phyloP scores from a whole-genome alignment of 2,329 filamentous ascomycete genomes.

The Diplodia sapinea region DNA sequence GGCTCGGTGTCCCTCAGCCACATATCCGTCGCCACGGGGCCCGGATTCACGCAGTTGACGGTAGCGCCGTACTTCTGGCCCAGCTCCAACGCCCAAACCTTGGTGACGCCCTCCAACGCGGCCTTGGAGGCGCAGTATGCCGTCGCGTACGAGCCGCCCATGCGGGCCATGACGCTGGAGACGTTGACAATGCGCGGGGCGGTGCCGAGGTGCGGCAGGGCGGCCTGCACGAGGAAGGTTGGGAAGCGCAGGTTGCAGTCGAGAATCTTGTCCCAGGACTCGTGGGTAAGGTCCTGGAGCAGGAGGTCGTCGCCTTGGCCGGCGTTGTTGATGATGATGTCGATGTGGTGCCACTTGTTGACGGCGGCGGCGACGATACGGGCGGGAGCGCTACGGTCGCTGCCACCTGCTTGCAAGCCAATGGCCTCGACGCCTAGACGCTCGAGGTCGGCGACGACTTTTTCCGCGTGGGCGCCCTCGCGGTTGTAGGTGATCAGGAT shows the following conservation, averaged over 20 bases:
- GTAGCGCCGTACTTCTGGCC: conserved; percentile 10
- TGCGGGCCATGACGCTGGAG: neutral
- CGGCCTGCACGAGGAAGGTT: conserved; percentile 1
- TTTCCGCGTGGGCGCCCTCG: neutral
- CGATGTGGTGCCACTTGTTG: conserved; percentile 30
- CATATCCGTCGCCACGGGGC: conserved; percentile 29
- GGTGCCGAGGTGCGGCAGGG: conserved; percentile 9
- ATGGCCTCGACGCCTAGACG: conserved; percentile 31
- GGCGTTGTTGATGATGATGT: conserved; percentile 31
- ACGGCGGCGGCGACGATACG: conserved; percentile 45
- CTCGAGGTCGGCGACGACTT: neutral
- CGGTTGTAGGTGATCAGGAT: neutral
- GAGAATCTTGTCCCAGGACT: neutral
- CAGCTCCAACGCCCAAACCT: neutral
- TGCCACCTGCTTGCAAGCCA: conserved; percentile 49
- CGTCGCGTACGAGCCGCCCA: neutral
- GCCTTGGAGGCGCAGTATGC: conserved; percentile 26
- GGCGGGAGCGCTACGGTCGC: conserved; percentile 41
- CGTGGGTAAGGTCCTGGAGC: neutral
- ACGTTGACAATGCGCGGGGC: conserved; percentile 8
- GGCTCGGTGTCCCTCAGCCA: neutral
- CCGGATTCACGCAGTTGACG: conserved; percentile 30
- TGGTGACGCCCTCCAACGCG: conserved; percentile 4
- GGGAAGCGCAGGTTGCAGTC: conserved; percentile 5
- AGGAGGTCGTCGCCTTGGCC: neutral